Conservation (phyloP, 2,329 filamentous ascomycete genomes). For the Alternaria infectoria region DNA sequence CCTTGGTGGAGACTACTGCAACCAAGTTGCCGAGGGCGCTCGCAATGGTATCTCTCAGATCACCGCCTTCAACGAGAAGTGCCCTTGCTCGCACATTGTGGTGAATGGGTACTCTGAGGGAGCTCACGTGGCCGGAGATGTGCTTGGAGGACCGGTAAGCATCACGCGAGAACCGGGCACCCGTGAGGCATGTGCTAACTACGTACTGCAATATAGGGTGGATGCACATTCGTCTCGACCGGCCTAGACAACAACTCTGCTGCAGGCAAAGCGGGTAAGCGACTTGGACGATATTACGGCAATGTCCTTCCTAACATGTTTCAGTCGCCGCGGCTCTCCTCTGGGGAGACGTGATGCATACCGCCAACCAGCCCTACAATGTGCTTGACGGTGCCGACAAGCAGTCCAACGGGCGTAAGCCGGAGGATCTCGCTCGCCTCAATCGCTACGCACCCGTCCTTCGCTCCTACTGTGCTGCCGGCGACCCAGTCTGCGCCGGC, state of each 20-base stretch:
- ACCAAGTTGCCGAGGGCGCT: slow-evolving; percentile 25
- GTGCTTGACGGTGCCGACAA: slow-evolving; percentile 24
- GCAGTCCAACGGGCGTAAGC: slow-evolving; percentile 17
- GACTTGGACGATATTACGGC: not conserved
- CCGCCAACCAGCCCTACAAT: slow-evolving; percentile 31
- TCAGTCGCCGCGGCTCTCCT: slow-evolving; percentile 25
- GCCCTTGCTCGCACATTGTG: slow-evolving; percentile 62
- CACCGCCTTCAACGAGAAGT: slow-evolving; percentile 61
- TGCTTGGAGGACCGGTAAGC: slow-evolving; percentile 56
- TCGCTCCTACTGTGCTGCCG: slow-evolving; percentile 66
- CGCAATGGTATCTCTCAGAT: slow-evolving; percentile 47
- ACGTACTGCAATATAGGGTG: slow-evolving; percentile 8
- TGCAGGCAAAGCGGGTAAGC: slow-evolving; percentile 29
- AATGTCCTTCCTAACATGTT: not conserved
- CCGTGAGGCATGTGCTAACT: not conserved
- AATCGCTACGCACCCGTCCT: slow-evolving; percentile 55
- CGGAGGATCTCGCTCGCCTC: slow-evolving; percentile 20
- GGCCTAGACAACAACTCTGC: slow-evolving; percentile 24
- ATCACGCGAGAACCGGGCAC: not conserved
- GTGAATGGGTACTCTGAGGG: slow-evolving; percentile 67
- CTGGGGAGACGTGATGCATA: slow-evolving; percentile 30
- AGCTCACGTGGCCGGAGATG: slow-evolving; percentile 65
- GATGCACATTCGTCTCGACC: slow-evolving; percentile 18
- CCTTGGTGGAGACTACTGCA: slow-evolving; percentile 23
- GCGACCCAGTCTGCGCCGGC: slow-evolving; percentile 69